A percentile compares a stretch with the other conserved stretches of the same genome.
Conservation (phyloP, 768 basidiomycete species). For the Chlorophyllum brunneum region DNA sequence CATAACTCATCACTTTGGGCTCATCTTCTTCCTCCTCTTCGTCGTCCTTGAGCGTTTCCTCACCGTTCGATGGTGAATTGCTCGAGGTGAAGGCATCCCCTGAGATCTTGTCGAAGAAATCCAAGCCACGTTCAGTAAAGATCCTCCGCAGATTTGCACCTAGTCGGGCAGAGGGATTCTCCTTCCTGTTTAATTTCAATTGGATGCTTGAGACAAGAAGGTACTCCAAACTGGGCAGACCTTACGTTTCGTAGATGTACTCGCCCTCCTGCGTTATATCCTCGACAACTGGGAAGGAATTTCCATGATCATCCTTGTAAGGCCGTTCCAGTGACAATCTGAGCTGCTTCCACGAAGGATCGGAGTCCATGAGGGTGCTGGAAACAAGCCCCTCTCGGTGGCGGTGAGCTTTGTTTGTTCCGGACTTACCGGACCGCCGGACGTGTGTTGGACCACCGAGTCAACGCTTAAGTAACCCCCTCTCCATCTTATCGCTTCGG, state of each 20-base stretch:
- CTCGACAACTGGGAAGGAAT: conserved; percentile 53
- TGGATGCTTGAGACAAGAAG: conserved; percentile 16
- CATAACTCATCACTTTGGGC: conserved; percentile 58
- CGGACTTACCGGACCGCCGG: background rate
- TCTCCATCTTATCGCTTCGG: background rate
- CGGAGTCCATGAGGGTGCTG: conserved; percentile 11
- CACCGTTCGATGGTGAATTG: conserved; percentile 19
- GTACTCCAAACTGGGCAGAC: conserved; percentile 13
- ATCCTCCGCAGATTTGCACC: conserved; percentile 65
- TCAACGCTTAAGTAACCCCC: conserved; percentile 7
- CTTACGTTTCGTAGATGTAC: conserved; percentile 71
- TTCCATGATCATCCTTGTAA: conserved; percentile 75
- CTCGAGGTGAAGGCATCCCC: conserved; percentile 13
- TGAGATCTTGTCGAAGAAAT: conserved; percentile 58
- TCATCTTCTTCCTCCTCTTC: conserved; percentile 23
- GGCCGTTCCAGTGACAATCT: conserved; percentile 73
- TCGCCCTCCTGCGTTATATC: conserved; percentile 73
- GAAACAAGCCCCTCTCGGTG: conserved; percentile 3
- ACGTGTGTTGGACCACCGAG: background rate
- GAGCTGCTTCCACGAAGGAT: conserved; percentile 53
- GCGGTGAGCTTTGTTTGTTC: conserved; percentile 7
- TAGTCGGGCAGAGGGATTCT: conserved; percentile 54
- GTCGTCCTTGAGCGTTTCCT: conserved; percentile 24
- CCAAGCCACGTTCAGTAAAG: conserved; percentile 67
- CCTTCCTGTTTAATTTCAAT: conserved; percentile 34